Base-by-base conservation (phyloP, 2,329 filamentous ascomycete genomes). In the Shiraia bambusicola region DNA sequence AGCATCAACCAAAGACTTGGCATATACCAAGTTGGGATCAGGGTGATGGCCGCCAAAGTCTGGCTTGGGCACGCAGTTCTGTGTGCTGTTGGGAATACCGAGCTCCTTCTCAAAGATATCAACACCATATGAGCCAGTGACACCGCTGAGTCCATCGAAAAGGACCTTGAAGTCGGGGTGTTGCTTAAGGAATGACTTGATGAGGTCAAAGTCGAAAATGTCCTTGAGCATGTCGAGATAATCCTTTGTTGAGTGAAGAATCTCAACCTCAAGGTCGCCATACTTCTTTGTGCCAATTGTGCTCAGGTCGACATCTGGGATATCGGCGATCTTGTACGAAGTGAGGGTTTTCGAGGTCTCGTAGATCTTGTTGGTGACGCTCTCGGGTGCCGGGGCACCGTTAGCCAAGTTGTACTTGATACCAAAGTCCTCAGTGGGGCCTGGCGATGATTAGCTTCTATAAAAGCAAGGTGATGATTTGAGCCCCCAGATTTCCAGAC, bases 371-470 rank as follows among this genome's bases (percentile, higher is more conserved):
- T 98, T 94, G 57, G 93, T 98, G 55, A 98, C 88, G 40, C 87
- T 86, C 73, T 98, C 93, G 45, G 93, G 93, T 42, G 93, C 93
- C 30, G 93, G 93, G 42, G 91, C 93, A 61, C 93, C 93, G 66
- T 98, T 97, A 70, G 89, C 79, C 45, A 98, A 79, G 79, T 98
- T 98, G 82, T 98, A 98, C 78, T 98, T 98, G 84, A 98, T 98
- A 60, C 93, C 93, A 63, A 98, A 98, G 74, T 98, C 93, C 69
- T 93, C 87, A 59, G 82, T 86, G 49, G 93, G 93, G 37, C 91
- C 89, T 95, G 58, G 9, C 33, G 13, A 6, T 16, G 9, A 37
- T 58, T 26, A 56, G 43, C 13, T 5, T 22, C 8, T 8, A 22
- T 4, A 4, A 5, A 22, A 22, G 19, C 4, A 22, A 22, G 19